Conservation (phyloP, 2,329 filamentous ascomycete species). For the Ophioceras dolichostomum region DNA sequence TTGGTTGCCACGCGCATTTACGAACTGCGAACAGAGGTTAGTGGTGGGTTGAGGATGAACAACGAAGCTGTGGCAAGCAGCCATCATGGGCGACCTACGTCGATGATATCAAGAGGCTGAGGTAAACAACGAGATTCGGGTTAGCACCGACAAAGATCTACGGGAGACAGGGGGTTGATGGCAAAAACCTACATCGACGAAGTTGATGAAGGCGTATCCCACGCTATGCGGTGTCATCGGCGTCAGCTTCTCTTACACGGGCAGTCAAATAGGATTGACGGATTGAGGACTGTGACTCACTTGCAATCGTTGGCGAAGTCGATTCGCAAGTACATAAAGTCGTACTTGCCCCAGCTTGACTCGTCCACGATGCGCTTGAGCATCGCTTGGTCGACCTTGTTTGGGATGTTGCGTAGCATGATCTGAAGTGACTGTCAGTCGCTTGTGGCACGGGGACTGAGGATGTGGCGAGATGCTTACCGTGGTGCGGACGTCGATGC, state of each 20-base stretch:
- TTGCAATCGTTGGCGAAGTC: constrained; percentile 78
- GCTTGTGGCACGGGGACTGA: neutral
- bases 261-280: neutral
- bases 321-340: constrained; percentile 92
- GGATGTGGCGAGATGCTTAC: constrained; percentile 29
- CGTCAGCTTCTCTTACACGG: neutral
- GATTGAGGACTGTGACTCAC: constrained; percentile 40
- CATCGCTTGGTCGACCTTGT: constrained; percentile 68
- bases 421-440: constrained; percentile 41
- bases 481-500: constrained; percentile 63
- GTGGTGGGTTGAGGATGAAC: no score
- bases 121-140: constrained; percentile 4
- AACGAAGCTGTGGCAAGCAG: no score
- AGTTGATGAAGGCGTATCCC: constrained; percentile 96
- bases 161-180: no score
- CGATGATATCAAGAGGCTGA: constrained; percentile 60
- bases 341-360: constrained; percentile 70
- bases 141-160: constrained; percentile 22
- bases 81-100: constrained; percentile 42
- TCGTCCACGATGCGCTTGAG: constrained; percentile 71
- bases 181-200: constrained; percentile 52
- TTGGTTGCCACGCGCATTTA: constrained; percentile 56
- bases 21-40: constrained; percentile 59
- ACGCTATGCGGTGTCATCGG: no score
- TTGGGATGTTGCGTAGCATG: constrained; percentile 92